These are phyloP conservation scores for Hyphopichia buzzinii DNA, from an alignment of 1,139 yeast species.

Conservation along the genomic window DNA sequence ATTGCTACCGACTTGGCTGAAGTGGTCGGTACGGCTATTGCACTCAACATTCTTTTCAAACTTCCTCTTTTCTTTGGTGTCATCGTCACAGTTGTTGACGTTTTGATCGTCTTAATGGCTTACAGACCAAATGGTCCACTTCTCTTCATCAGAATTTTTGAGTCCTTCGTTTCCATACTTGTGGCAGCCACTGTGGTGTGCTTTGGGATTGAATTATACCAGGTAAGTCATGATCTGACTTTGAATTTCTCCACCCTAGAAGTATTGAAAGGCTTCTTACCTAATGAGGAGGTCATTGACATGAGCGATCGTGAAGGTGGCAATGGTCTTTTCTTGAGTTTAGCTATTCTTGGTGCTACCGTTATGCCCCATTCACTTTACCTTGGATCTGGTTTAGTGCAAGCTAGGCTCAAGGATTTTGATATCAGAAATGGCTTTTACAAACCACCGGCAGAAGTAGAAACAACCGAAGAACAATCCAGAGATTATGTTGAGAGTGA, in stretches of 20 bases:
- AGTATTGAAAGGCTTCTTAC: slow-evolving; percentile 72
- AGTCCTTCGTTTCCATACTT: slow-evolving; percentile 70
- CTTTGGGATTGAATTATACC: slow-evolving; percentile 75
- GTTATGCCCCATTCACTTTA: slow-evolving; percentile 97
- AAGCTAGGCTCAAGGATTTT: slow-evolving; percentile 79
- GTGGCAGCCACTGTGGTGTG: slow-evolving; percentile 85
- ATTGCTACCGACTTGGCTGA: slow-evolving; percentile 93
- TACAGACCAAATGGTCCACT: slow-evolving; percentile 87
- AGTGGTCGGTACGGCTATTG: slow-evolving; percentile 90
- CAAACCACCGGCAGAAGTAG: slow-evolving; percentile 17
- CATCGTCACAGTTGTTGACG: slow-evolving; percentile 78
- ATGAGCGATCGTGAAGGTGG: slow-evolving; percentile 59
- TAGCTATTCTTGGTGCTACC: slow-evolving; percentile 94
- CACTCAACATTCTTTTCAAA: slow-evolving; percentile 74
- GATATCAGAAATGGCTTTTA: slow-evolving; percentile 66
- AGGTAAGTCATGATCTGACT: slow-evolving; percentile 53
- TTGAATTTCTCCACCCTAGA: slow-evolving; percentile 52
- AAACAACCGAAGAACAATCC: background rate
- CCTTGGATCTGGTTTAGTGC: slow-evolving; percentile 90
- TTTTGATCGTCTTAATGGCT: slow-evolving; percentile 78
- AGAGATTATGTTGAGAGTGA: slow-evolving; percentile 2
- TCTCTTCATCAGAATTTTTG: slow-evolving; percentile 75
- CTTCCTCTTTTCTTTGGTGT: slow-evolving; percentile 83
- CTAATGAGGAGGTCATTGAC: slow-evolving; percentile 64
- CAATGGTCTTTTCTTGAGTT: slow-evolving; percentile 74